Evolutionary conservation across 139 green algal species (phyloP), one percentile per base, ranked within the genome.

Genomic region (Picochlorum costavermella): DNA sequence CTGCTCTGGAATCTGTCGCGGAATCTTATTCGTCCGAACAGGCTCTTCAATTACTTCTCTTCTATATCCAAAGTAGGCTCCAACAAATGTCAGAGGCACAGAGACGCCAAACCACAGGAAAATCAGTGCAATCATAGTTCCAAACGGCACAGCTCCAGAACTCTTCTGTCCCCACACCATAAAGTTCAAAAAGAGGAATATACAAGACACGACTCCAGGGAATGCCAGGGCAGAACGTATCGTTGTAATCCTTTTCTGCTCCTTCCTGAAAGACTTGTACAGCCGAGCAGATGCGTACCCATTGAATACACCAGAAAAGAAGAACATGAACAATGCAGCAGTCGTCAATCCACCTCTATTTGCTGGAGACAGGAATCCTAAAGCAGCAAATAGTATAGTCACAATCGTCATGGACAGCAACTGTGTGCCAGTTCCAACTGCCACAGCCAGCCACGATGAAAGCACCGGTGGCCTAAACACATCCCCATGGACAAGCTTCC

Each of bases 11-110:
- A 99, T 88, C 82, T 98, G 94, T 50, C 94, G 77, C 0, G 94
- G 94, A 65, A 99, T 99, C 75, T 97, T 96, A 83, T 98, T 99
- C 31, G 93, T 98, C 48, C 93, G 82, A 36, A 98, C 92, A 4
- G 94, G 94, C 60, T 92, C 83, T 65, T 97, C 87, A 13, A 76
- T 65, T 0, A 86, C 78, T 3, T 88, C 70, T 74, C 84, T 88
- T 76, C 93, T 94, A 86, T 95, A 97, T 33, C 92, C 94, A 59
- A 96, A 94, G 74, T 96, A 97, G 45, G 78, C 86, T 29, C 94
- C 94, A 2, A 97, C 70, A 59, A 97, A 98, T 31, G 94, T 88
- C 4, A 99, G 83, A 8, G 94, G 94, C 50, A 96, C 84, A 11
- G 87, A 96, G 66, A 99, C 92, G 56, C 92, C 91, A 66, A 97